Conservation (phyloP, 1,139 yeast genomes). For the Insectozyma bohioensis region DNA sequence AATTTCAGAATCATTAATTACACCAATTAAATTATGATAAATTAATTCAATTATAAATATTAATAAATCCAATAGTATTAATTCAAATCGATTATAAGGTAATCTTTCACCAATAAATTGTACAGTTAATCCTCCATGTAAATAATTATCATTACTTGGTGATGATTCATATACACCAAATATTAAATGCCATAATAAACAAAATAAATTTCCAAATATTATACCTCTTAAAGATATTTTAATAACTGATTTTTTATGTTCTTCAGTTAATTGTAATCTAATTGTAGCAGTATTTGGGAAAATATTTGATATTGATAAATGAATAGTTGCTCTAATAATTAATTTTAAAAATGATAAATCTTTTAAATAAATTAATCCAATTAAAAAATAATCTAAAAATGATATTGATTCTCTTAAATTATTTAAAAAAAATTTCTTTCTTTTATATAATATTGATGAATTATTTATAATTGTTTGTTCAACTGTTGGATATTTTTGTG, state of each 20-base stretch:
- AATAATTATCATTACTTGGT: conserved; percentile 18
- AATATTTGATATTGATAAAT: conserved; percentile 33
- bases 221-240: conserved; percentile 29
- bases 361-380: conserved; percentile 33
- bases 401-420: conserved; percentile 33
- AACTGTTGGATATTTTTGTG: conserved; percentile 34
- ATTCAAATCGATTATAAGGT: conserved; percentile 26
- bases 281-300: conserved; percentile 12
- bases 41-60: conserved; percentile 30
- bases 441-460: conserved; percentile 35
- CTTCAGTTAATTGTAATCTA: conserved; percentile 22
- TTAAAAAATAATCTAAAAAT: conserved; percentile 29
- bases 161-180: conserved; percentile 26
- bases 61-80: conserved; percentile 28
- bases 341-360: conserved; percentile 35
- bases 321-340: conserved; percentile 26
- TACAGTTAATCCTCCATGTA: conserved; percentile 38
- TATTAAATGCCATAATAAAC: conserved; percentile 28
- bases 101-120: conserved; percentile 44
- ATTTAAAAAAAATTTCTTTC: conserved; percentile 38
- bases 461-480: conserved; percentile 39
- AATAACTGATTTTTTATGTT: conserved; percentile 26
- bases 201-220: conserved; percentile 24
- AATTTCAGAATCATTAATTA: conserved; percentile 31
- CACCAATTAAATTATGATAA: conserved; percentile 34